Evolutionary conservation across 2,329 filamentous ascomycete genomes (phyloP), one percentile per base, ranked within the genome.

Genomic region (Trichoderma lentiforme): DNA sequence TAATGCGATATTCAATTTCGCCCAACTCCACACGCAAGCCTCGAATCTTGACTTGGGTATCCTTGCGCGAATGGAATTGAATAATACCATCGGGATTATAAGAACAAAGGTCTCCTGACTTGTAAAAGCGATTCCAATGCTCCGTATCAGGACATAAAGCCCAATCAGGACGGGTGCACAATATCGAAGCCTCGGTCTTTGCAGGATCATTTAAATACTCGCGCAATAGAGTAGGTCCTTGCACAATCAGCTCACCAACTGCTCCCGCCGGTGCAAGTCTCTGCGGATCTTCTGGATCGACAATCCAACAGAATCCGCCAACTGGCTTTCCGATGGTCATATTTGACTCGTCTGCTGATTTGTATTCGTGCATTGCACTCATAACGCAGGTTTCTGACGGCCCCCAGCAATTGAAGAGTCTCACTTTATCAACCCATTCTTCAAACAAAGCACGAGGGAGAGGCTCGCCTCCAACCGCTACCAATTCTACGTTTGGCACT

Each of bases 301-400:
- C 72, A 15, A 76, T 73, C 75, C 75, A 76, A 36, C 64, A 74
- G 24, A 68, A 64, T 21, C 60, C 61, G n/a, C 43, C 67, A 3
- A 73, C 30, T 0, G 73, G 71, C 2, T 36, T 34, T n/a, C 73
- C 73, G 32, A 74, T 61, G 18, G 72, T 74, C 26, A 39, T 53
- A 18, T 62, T 36, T 11, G 66, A 51, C 11, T 67, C 57, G 2
- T 21, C 34, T 53, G 15, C 65, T 60, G 24, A 65, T 56, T 21
- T 24, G 39, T 47, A 51, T 26, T 57, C 43, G 26, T 39, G 62
- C 21, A 57, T 24, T 32, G 34, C 3, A 3, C 60, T 62, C 7
- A 62, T 62, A 2, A 62, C 60, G 21, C 60, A 72, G 3, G 67
- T 65, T 21, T 74, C 74, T 0, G 75, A 71, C 0, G 75, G 75